These are phyloP conservation scores for Daldinia childiae DNA, from an alignment of 495 filamentous ascomycete species.

Conservation along the genomic window DNA sequence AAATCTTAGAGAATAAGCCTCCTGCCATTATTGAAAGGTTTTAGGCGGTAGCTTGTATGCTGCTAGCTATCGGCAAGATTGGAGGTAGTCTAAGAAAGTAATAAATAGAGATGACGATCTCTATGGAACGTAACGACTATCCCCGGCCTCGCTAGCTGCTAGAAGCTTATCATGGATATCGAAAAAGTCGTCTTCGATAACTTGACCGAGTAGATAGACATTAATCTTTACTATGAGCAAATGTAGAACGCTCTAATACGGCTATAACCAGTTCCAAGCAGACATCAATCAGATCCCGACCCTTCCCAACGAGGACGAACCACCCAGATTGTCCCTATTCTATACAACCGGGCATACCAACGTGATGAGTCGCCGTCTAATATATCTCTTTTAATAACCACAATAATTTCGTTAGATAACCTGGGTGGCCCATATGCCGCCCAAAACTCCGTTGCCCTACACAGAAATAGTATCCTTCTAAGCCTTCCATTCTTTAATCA, in stretches of 20 bases:
- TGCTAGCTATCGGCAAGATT: background rate
- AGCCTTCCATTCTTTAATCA: background rate
- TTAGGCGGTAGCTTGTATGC: conserved; percentile 22
- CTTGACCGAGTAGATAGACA: background rate
- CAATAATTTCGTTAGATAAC: conserved; percentile 4
- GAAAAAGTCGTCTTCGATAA: background rate
- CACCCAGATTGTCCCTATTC: conserved; percentile 20
- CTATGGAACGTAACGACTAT: background rate
- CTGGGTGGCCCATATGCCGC: conserved; percentile 9
- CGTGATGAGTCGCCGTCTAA: conserved; percentile 8
- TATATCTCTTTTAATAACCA: conserved; percentile 5
- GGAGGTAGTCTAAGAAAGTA: background rate
- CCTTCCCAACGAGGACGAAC: background rate
- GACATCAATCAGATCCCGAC: conserved; percentile 10
- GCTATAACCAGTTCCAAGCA: conserved; percentile 2
- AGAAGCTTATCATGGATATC: background rate
- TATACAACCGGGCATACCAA: conserved; percentile 13
- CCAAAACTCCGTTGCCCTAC: conserved; percentile 27
- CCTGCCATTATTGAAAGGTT: conserved; percentile 50
- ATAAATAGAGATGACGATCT: background rate
- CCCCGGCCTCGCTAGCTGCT: background rate
- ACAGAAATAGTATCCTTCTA: conserved; percentile 2
- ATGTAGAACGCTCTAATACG: conserved; percentile 22
- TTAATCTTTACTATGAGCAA: conserved; percentile 11
- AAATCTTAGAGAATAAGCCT: conserved; percentile 71